phyloP scores from a whole-genome alignment of 306 rosid genomes.

The Ziziphus jujuba region DNA sequence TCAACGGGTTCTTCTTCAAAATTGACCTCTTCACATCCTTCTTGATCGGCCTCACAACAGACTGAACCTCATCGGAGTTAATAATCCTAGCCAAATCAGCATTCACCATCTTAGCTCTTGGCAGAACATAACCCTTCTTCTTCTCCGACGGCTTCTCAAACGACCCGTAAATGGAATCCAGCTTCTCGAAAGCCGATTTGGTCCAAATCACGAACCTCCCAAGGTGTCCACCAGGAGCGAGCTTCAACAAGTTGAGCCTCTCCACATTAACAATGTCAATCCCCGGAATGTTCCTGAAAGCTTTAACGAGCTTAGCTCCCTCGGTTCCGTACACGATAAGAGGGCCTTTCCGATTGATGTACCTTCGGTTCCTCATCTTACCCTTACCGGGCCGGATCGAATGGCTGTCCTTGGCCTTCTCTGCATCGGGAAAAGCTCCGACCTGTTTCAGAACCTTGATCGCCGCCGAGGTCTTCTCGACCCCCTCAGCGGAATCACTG shows the following conservation, averaged over 20 bases:
- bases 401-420: conserved; percentile 44
- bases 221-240: conserved; percentile 46
- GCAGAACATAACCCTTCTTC: conserved; percentile 46
- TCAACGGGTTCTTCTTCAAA: conserved; percentile 43
- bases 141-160: conserved; percentile 36
- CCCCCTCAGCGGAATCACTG: conserved; percentile 34
- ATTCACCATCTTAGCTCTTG: conserved; percentile 42
- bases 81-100: conserved; percentile 38
- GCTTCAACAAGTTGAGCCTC: conserved; percentile 43
- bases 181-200: conserved; percentile 41
- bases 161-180: conserved; percentile 45
- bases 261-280: conserved; percentile 39
- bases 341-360: conserved; percentile 39
- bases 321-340: conserved; percentile 43
- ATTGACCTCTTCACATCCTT: conserved; percentile 32
- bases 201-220: conserved; percentile 49
- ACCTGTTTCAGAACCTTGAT: conserved; percentile 32
- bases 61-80: conserved; percentile 40
- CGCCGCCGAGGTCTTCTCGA: conserved; percentile 40
- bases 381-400: conserved; percentile 40
- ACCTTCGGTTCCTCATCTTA: conserved; percentile 43
- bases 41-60: conserved; percentile 41
- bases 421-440: conserved; percentile 38
- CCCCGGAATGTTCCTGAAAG: conserved; percentile 41
- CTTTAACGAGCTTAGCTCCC: conserved; percentile 40